A percentile compares a stretch with the other conserved stretches of the same genome.
phyloP scores from a whole-genome alignment of 2,329 filamentous ascomycete species.

The Epichloe sibirici region DNA sequence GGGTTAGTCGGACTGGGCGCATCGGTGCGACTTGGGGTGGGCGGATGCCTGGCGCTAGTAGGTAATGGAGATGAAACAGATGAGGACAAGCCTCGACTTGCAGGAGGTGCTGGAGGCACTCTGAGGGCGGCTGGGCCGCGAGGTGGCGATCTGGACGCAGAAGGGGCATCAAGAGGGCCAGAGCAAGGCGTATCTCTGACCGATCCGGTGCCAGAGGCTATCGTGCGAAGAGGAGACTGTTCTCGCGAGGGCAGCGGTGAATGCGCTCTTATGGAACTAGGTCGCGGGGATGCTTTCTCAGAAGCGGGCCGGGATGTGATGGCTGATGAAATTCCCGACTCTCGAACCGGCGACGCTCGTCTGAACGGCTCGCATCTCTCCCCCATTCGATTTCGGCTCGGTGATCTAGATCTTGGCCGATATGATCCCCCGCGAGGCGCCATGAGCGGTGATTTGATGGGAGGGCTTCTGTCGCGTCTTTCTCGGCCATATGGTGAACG shows the following conservation, averaged over 20 bases:
- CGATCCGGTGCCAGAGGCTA: conserved; percentile 12
- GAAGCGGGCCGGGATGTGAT: conserved; percentile 39
- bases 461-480: conserved; percentile 24
- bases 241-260: conserved; percentile 35
- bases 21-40: conserved; percentile 25
- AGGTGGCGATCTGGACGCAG: conserved; percentile 33
- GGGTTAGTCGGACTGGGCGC: conserved; percentile 35
- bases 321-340: conserved; percentile 37
- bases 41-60: conserved; percentile 21
- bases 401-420: conserved; percentile 40
- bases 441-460: conserved; percentile 15
- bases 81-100: conserved; percentile 25
- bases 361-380: conserved; percentile 31
- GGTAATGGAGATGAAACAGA: conserved; percentile 24
- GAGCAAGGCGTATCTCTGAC: conserved; percentile 17
- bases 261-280: conserved; percentile 31
- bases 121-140: conserved; percentile 42
- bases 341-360: conserved; percentile 35
- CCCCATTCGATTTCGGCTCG: conserved; percentile 30
- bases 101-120: conserved; percentile 34
- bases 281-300: conserved; percentile 40
- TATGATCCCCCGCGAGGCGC: conserved; percentile 31
- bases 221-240: conserved; percentile 21
- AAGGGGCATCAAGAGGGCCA: conserved; percentile 16
- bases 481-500: conserved; percentile 41